Percentiles rank a stretch among this genome's conserved stretches.
phyloP scores from a whole-genome alignment of 1,284 basidiomycete genomes.

The Heterobasidion parviporum region DNA sequence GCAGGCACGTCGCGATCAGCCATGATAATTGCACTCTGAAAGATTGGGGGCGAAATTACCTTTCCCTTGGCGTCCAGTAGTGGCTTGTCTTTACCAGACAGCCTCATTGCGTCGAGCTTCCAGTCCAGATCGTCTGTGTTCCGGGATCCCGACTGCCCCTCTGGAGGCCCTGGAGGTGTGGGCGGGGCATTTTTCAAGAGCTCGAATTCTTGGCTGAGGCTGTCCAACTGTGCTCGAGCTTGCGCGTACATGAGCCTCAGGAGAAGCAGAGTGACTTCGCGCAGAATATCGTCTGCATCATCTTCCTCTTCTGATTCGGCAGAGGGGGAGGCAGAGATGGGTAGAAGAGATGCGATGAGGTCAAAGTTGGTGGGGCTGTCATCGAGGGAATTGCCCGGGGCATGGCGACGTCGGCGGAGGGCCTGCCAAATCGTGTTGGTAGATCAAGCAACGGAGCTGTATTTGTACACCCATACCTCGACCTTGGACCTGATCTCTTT shows the following conservation, averaged over 20 bases:
- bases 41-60: slow-evolving; percentile 29
- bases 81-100: slow-evolving; percentile 40
- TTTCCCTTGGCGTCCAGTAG: slow-evolving; percentile 71
- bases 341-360: slow-evolving; percentile 56
- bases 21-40: not conserved
- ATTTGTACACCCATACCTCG: slow-evolving; percentile 37
- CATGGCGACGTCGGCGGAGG: slow-evolving; percentile 43
- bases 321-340: slow-evolving; percentile 26
- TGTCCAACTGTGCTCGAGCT: slow-evolving; percentile 61
- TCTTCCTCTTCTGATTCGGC: slow-evolving; percentile 55
- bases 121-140: slow-evolving; percentile 47
- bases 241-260: slow-evolving; percentile 70
- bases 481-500: slow-evolving; percentile 69
- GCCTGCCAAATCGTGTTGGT: slow-evolving; percentile 26
- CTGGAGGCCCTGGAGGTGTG: slow-evolving; percentile 19
- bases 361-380: slow-evolving; percentile 43
- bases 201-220: slow-evolving; percentile 67
- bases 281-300: slow-evolving; percentile 56
- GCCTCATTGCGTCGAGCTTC: slow-evolving; percentile 59
- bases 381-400: slow-evolving; percentile 22
- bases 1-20: not conserved
- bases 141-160: slow-evolving; percentile 26
- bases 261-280: slow-evolving; percentile 62
- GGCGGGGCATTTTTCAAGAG: slow-evolving; percentile 57
- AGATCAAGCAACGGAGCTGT: not conserved